Evolutionary conservation across 208 protist species (phyloP).

Genomic region (Trypanosoma brucei): DNA sequence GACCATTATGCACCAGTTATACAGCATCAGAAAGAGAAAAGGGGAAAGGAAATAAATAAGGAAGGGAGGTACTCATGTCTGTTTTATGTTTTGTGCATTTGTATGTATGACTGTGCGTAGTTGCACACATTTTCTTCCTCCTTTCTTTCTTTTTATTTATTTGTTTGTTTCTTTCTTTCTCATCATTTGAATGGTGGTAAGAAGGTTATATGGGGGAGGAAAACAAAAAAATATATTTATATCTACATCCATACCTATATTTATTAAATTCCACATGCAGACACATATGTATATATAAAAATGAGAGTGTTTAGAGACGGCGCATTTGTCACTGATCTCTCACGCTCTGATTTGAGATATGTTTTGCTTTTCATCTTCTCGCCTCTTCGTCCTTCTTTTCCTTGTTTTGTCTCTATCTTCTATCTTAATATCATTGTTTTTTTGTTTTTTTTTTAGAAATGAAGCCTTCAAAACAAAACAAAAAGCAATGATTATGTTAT

Average conservation of each 20-base stretch:
- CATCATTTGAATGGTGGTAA: not conserved
- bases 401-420: constrained; percentile 8
- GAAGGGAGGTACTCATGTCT: no score
- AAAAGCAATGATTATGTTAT: not conserved
- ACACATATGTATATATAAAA: no score
- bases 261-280: not conserved
- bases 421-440: constrained; percentile 8
- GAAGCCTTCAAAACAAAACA: not conserved
- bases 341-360: constrained; percentile 1
- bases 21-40: no score
- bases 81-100: no score
- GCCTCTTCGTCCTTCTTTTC: constrained; percentile 11
- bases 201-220: not conserved
- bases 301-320: no score
- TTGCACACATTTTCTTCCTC: no score
- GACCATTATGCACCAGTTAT: no score
- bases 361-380: constrained; percentile 5
- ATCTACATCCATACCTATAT: not conserved
- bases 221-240: no score
- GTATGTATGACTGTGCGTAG: no score
- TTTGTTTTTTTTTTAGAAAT: constrained; percentile 2
- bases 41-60: no score
- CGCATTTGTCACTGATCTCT: constrained; percentile 3
- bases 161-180: not conserved
- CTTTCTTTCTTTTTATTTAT: no score